phyloP scores from a whole-genome alignment of 1,139 yeast genomes.

The Blastobotrys raffinosifermentans region DNA sequence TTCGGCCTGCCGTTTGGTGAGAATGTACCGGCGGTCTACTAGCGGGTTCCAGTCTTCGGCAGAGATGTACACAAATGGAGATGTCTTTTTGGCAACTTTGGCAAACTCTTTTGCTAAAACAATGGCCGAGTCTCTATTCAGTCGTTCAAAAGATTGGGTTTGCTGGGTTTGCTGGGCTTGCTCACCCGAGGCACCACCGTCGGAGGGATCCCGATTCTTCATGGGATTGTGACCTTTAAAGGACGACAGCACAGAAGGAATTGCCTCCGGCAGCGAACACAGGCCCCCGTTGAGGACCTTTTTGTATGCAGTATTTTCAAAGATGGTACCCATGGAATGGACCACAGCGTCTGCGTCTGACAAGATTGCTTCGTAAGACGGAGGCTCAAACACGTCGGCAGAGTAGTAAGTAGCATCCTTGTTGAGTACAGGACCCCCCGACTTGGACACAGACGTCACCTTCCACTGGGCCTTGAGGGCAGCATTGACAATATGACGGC shows the following conservation, averaged over 20 bases:
- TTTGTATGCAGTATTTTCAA: slow-evolving; percentile 67
- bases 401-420: slow-evolving; percentile 50
- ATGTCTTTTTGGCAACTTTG: slow-evolving; percentile 19
- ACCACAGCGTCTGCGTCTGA: slow-evolving; percentile 58
- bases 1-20: slow-evolving; percentile 76
- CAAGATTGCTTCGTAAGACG: slow-evolving; percentile 46
- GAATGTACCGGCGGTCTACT: slow-evolving; percentile 63
- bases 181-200: slow-evolving; percentile 4
- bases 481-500: slow-evolving; percentile 63
- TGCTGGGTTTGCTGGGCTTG: slow-evolving; percentile 20
- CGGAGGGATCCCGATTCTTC: slow-evolving; percentile 2
- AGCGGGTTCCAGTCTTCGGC: slow-evolving; percentile 66
- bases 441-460: slow-evolving; percentile 57
- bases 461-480: slow-evolving; percentile 59
- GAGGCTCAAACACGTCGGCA: slow-evolving; percentile 64
- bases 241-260: slow-evolving; percentile 1
- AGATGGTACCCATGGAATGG: slow-evolving; percentile 72
- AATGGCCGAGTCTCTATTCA: slow-evolving; percentile 68
- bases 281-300: slow-evolving; percentile 26
- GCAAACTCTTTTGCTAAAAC: slow-evolving; percentile 53
- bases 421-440: slow-evolving; percentile 46
- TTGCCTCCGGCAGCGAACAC: slow-evolving; percentile 1
- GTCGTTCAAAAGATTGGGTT: slow-evolving; percentile 47
- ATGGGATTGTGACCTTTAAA: slow-evolving; percentile 1
- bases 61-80: slow-evolving; percentile 67